These are phyloP conservation scores for Coemansia reversa DNA, from an alignment of 192 early-diverging fungal species.

Conservation along the genomic window DNA sequence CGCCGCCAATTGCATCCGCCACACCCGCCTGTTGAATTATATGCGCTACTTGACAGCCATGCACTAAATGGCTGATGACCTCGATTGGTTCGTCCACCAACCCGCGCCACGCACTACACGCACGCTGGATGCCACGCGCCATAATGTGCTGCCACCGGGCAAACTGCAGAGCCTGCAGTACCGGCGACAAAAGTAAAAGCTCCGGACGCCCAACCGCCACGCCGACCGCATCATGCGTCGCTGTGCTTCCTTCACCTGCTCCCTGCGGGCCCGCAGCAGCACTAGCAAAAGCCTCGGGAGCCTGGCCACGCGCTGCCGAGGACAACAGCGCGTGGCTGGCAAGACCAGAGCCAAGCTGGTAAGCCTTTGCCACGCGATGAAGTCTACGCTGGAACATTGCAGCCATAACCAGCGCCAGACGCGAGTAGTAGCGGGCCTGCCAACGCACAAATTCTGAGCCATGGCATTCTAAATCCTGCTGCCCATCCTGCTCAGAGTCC, in stretches of 20 bases:
- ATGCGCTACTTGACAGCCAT: constrained; percentile 14
- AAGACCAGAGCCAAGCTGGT: constrained; percentile 21
- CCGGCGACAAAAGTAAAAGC: constrained; percentile 37
- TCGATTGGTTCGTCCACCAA: constrained; percentile 51
- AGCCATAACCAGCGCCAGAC: constrained; percentile 32
- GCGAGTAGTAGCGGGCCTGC: constrained; percentile 33
- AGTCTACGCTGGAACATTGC: constrained; percentile 33
- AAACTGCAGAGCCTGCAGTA: constrained; percentile 44
- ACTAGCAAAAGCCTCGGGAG: constrained; percentile 30
- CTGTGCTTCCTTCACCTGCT: background rate
- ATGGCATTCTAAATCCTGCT: background rate
- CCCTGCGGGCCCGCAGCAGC: background rate
- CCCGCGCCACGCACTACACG: constrained; percentile 42
- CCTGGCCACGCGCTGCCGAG: background rate
- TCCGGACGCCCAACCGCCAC: constrained; percentile 24
- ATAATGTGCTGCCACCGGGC: constrained; percentile 47
- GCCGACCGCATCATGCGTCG: background rate
- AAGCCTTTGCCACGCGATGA: constrained; percentile 24
- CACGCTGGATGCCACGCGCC: constrained; percentile 21
- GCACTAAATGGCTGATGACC: constrained; percentile 41
- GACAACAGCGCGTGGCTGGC: constrained; percentile 2
- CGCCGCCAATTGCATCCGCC: background rate
- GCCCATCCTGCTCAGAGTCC: background rate
- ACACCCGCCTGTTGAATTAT: background rate
- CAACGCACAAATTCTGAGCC: constrained; percentile 21